Evolutionary conservation across 192 early-diverging fungal genomes (phyloP).

Genomic region (Blastocladiella britannica): DNA sequence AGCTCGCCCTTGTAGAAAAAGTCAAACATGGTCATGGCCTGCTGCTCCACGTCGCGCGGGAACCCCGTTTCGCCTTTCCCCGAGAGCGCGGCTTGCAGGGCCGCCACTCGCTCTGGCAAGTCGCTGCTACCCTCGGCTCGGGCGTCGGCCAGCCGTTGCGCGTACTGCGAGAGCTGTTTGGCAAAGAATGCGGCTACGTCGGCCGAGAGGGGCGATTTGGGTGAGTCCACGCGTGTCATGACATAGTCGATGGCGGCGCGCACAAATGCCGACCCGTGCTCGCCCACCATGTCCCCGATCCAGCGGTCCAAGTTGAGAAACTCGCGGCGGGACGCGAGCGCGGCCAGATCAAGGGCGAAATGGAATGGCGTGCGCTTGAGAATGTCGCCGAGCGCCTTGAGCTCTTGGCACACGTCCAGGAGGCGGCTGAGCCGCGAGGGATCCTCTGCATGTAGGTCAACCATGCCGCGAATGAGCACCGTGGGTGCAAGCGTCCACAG

Average conservation of each 20-base stretch:
- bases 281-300: conserved; percentile 46
- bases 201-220: conserved; percentile 22
- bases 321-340: conserved; percentile 52
- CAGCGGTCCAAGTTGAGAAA: conserved; percentile 69
- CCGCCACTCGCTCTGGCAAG: conserved; percentile 19
- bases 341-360: conserved; percentile 61
- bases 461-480: conserved; percentile 35
- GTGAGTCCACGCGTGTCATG: conserved; percentile 30
- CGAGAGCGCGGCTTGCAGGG: background rate
- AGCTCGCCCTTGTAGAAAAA: conserved; percentile 58
- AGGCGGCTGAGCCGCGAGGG: conserved; percentile 34
- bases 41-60: conserved; percentile 7
- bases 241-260: conserved; percentile 55
- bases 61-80: conserved; percentile 22
- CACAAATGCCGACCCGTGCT: conserved; percentile 42
- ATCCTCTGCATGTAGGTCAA: conserved; percentile 55
- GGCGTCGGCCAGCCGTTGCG: conserved; percentile 4
- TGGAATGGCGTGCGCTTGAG: conserved; percentile 40
- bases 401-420: conserved; percentile 56
- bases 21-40: conserved; percentile 34
- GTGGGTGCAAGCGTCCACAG: conserved; percentile 44
- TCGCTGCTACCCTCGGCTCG: too few species aligned
- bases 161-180: conserved; percentile 31
- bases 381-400: conserved; percentile 49
- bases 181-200: conserved; percentile 51